Conservation (phyloP, 164 flowering plant species). For the Platanus orientalis region DNA sequence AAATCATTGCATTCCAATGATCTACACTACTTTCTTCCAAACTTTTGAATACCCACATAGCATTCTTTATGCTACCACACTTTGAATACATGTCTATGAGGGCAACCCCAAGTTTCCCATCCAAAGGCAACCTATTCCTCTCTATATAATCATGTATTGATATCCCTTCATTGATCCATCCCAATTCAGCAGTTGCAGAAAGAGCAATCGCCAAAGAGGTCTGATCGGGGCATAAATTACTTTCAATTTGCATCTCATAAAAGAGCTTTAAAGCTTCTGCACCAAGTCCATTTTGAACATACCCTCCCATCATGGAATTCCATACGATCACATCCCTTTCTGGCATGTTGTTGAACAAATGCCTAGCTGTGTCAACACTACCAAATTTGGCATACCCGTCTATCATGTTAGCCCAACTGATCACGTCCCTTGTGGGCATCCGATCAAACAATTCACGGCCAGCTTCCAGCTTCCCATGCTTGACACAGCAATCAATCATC, state of each 20-base stretch:
- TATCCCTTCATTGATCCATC: conserved; percentile 40
- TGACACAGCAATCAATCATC: conserved; percentile 58
- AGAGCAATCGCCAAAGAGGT: conserved; percentile 44
- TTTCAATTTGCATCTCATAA: conserved; percentile 26
- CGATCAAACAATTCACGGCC: conserved; percentile 41
- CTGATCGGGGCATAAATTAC: conserved; percentile 38
- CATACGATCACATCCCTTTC: conserved; percentile 50
- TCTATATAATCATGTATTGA: conserved; percentile 40
- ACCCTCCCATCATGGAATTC: conserved; percentile 69
- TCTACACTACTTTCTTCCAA: conserved; percentile 35
- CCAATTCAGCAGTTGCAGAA: conserved; percentile 53
- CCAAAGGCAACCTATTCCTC: conserved; percentile 24
- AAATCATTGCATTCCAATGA: conserved; percentile 78
- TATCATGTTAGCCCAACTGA: conserved; percentile 62
- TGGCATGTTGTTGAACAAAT: conserved; percentile 47
- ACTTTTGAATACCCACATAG: conserved; percentile 38
- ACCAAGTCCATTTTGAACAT: conserved; percentile 42
- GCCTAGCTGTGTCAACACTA: conserved; percentile 33
- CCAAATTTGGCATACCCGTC: conserved; percentile 57
- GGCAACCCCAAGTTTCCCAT: conserved; percentile 54
- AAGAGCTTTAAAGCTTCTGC: conserved; percentile 50
- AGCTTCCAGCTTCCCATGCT: conserved; percentile 44
- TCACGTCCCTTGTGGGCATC: conserved; percentile 51
- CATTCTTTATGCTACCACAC: conserved; percentile 56
- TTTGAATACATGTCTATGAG: conserved; percentile 76